Conservation (phyloP, 495 filamentous ascomycete species). For the Aspergillus taichungensis region DNA sequence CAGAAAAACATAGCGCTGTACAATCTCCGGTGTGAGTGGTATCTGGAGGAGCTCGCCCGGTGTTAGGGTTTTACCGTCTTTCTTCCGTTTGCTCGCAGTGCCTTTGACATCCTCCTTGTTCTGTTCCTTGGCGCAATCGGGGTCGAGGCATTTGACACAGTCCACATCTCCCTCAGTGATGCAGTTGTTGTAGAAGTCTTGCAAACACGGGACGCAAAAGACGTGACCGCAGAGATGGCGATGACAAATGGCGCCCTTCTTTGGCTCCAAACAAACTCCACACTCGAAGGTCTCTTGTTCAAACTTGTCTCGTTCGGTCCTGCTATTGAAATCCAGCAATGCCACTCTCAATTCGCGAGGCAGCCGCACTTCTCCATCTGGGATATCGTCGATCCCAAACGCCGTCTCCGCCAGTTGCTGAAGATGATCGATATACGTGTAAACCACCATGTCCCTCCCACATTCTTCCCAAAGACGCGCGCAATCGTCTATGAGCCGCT, state of each 20-base stretch:
- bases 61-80: conserved; percentile 56
- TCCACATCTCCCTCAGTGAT: conserved; percentile 79
- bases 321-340: conserved; percentile 71
- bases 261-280: conserved; percentile 84
- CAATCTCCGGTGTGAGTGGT: conserved; percentile 58
- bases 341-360: conserved; percentile 54
- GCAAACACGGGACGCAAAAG: conserved; percentile 77
- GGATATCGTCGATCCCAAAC: conserved; percentile 58
- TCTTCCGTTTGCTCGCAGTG: conserved; percentile 28
- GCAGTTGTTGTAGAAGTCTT: conserved; percentile 80
- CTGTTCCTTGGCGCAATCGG: conserved; percentile 61
- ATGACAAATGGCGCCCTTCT: conserved; percentile 79
- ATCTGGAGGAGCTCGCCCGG: conserved; percentile 88
- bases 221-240: conserved; percentile 79
- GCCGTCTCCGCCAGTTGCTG: conserved; percentile 69
- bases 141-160: conserved; percentile 65
- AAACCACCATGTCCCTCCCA: conserved; percentile 69
- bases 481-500: conserved; percentile 52
- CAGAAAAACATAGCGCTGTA: conserved; percentile 77
- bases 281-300: conserved; percentile 83
- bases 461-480: conserved; percentile 71
- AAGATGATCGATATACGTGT: conserved; percentile 76
- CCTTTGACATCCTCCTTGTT: conserved; percentile 7
- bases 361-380: conserved; percentile 33
- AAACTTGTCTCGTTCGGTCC: conserved; percentile 63